Conservation (phyloP, 2,329 filamentous ascomycete genomes). For the Coleophoma eucalyptorum region DNA sequence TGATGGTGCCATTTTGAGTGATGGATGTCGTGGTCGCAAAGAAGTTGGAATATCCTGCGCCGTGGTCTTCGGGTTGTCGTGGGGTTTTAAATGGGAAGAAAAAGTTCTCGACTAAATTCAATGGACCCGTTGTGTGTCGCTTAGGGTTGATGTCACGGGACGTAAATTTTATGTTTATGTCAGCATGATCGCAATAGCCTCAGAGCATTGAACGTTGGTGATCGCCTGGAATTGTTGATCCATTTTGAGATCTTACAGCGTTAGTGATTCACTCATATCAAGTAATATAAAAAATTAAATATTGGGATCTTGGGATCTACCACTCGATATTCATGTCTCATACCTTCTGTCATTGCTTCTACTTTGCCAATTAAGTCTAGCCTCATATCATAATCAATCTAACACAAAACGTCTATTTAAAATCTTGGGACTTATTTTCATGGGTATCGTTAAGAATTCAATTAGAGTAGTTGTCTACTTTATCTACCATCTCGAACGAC, state of each 20-base stretch:
- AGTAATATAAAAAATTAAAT: too few species aligned
- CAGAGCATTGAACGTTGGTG: too few species aligned
- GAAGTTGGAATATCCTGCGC: conserved; percentile 50
- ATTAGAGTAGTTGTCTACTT: conserved; percentile 9
- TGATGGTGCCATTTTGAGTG: conserved; percentile 75
- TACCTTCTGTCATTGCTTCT: background rate
- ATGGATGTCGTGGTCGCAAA: conserved; percentile 57
- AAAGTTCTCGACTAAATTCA: too few species aligned
- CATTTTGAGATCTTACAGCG: too few species aligned
- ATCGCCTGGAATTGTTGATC: too few species aligned
- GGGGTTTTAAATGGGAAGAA: too few species aligned
- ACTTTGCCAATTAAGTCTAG: background rate
- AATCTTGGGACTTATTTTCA: too few species aligned
- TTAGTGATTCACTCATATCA: too few species aligned
- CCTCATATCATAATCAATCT: background rate
- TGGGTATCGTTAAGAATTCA: conserved; percentile 8
- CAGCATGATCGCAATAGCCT: background rate
- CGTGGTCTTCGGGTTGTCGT: conserved; percentile 9
- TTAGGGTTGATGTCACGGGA: background rate
- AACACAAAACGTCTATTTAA: too few species aligned
- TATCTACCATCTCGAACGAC: conserved; percentile 3
- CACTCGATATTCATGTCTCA: too few species aligned
- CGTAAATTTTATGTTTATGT: background rate
- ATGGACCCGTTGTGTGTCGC: background rate
- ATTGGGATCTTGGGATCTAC: too few species aligned